These are phyloP conservation scores for Dorcoceras hygrometricum DNA, from an alignment of 257 asterid species.

Conservation along the genomic window DNA sequence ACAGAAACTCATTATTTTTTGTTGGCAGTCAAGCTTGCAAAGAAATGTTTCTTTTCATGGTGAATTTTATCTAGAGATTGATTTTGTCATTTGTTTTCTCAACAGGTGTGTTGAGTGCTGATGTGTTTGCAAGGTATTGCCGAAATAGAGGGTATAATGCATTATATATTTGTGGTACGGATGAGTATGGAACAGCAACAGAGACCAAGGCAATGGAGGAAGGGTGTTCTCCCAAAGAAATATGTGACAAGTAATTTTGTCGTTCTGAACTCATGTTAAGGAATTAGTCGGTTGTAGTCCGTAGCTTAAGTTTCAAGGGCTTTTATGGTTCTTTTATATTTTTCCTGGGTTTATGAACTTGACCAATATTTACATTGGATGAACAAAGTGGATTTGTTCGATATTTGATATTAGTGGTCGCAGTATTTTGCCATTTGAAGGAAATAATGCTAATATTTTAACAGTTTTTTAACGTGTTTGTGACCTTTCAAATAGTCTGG, in stretches of 20 bases:
- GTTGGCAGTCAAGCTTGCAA: not conserved
- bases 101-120: constrained; percentile 94
- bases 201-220: constrained; percentile 99
- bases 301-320: not conserved
- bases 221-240: constrained; percentile 73
- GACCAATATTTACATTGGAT: too few relatives aligned
- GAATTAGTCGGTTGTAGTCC: constrained; percentile 1
- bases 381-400: not conserved
- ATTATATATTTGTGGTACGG: constrained; percentile 88
- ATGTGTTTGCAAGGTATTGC: constrained; percentile 87
- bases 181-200: constrained; percentile 96
- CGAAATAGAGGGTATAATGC: constrained; percentile 77
- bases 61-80: not conserved
- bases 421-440: not conserved
- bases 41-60: not conserved
- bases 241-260: constrained; percentile 78
- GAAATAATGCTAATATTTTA: not conserved
- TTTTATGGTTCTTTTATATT: not conserved
- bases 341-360: not conserved
- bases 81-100: constrained; percentile 11
- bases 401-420: not conserved
- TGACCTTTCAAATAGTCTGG: not conserved
- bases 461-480: not conserved
- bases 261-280: not conserved
- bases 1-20: not conserved